A percentile compares a stretch with the other conserved stretches of the same genome.
Evolutionary conservation across 768 basidiomycete species (phyloP).

Genomic region (Calvatia gigantea): DNA sequence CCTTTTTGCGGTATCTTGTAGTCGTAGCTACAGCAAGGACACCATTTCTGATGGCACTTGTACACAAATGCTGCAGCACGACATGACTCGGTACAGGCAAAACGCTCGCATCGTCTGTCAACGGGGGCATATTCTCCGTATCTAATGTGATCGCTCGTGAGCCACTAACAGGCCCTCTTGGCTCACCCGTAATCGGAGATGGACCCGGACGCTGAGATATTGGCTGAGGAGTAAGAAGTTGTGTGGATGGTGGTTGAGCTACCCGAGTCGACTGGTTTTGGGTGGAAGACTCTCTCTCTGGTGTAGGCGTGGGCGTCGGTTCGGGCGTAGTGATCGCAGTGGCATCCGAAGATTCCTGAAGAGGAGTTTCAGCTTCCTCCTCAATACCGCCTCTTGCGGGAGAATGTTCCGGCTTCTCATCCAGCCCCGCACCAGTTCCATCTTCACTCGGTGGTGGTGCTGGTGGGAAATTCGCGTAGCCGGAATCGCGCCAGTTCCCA

Average conservation of each 20-base stretch:
- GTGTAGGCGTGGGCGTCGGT: constrained; percentile 4
- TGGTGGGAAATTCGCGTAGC: constrained; percentile 19
- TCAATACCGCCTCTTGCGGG: constrained; percentile 1
- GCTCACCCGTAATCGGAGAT: background rate
- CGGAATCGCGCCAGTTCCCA: background rate
- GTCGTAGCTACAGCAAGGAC: constrained; percentile 92
- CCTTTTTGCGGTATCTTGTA: constrained; percentile 89
- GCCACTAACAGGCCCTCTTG: constrained; percentile 15
- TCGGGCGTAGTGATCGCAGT: constrained; percentile 13
- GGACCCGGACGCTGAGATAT: constrained; percentile 3
- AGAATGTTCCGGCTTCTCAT: constrained; percentile 13
- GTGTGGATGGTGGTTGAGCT: background rate
- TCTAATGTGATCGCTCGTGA: constrained; percentile 33
- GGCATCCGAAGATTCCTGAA: background rate
- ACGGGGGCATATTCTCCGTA: constrained; percentile 34
- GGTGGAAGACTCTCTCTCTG: background rate
- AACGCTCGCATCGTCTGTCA: constrained; percentile 86
- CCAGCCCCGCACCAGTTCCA: constrained; percentile 15
- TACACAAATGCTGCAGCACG: constrained; percentile 91
- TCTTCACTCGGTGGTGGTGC: constrained; percentile 28
- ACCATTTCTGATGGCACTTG: constrained; percentile 92
- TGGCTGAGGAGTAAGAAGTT: background rate
- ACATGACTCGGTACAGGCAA: constrained; percentile 92
- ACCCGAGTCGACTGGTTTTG: background rate
- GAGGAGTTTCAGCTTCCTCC: background rate